Base-by-base conservation (phyloP, 1,139 yeast genomes). In the Yamadazyma trypodendri region DNA sequence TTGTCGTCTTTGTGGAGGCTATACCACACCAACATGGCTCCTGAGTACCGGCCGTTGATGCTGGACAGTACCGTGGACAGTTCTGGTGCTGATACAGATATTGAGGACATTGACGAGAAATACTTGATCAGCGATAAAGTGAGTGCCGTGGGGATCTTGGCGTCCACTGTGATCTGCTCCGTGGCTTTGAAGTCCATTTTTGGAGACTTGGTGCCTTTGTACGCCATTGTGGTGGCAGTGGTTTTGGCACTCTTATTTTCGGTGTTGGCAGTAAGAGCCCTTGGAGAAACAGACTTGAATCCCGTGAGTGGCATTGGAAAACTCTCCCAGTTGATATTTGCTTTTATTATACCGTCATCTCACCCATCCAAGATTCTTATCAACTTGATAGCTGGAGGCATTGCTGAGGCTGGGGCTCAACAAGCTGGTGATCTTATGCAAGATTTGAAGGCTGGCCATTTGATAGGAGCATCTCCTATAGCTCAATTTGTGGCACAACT, bases 351-450 rank as follows among this genome's bases (percentile, higher is more conserved):
- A n/a, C 95, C 97, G 1, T 69, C 70, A 12, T 61, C 70, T 34
- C 85, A 83, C 44, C 95, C 95, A 1, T 89, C 94, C 2, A 79
- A 87, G 12, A 85, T 92, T 3, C 65, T 92, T 28, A 81, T 89
- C 35, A 92, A 92, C 56, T 68, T 92, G 38, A 83, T 92, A 2
- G 96, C 97, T 3, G 98, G 98, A 12, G 97, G 96, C 6, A 82
- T 92, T 24, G 95, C 97, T 1, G 98, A 92, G 62, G 97, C 98
- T 1, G 97, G 98, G 6, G 97, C 98, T 2, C 97, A 92, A 61
- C 98, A 92, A 61, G 97, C 97, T 1, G 98, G 98, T 12, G 98
- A 92, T 62, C 69, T 92, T 54, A 87, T 90, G 96, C 97, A 92
- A 67, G 98, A 92, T 61, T 70, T 90, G 50, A 92, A 92, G 58